Evolutionary conservation across 2,329 filamentous ascomycete genomes (phyloP).

Genomic region (Alternaria longipes): DNA sequence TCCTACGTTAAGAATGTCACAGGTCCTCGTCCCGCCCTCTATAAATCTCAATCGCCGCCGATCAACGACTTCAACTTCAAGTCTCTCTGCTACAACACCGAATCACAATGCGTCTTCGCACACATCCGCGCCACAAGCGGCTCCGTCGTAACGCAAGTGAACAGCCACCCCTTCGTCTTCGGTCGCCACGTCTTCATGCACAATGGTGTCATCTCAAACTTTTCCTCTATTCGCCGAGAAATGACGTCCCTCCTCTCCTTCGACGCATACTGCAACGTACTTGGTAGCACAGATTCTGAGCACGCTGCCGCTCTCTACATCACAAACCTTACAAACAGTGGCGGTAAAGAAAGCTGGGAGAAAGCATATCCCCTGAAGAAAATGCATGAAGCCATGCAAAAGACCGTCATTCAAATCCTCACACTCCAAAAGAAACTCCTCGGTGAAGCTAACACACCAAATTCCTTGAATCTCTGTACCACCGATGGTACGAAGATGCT

Average conservation of each 20-base stretch:
- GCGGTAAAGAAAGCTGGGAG: constrained; percentile 55
- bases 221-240: constrained; percentile 57
- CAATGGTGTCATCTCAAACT: constrained; percentile 62
- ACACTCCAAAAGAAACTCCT: constrained; percentile 56
- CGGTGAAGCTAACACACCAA: constrained; percentile 54
- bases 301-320: constrained; percentile 62
- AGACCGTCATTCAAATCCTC: constrained; percentile 59
- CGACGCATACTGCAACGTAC: constrained; percentile 59
- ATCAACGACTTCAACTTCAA: constrained; percentile 64
- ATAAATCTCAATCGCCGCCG: constrained; percentile 63
- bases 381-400: constrained; percentile 58
- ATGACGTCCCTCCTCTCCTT: constrained; percentile 57
- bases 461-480: constrained; percentile 62
- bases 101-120: constrained; percentile 60
- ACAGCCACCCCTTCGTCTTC: constrained; percentile 66
- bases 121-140: constrained; percentile 63
- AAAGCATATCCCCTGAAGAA: constrained; percentile 52
- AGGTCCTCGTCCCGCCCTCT: constrained; percentile 58
- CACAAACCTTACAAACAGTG: constrained; percentile 55
- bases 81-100: constrained; percentile 61
- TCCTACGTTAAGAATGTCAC: constrained; percentile 51
- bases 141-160: constrained; percentile 59
- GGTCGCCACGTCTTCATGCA: constrained; percentile 66
- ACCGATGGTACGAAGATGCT: constrained; percentile 62
- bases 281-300: constrained; percentile 64